Base-by-base conservation (phyloP, 441 rosid species). In the Cnidoscolus chayamansa region DNA sequence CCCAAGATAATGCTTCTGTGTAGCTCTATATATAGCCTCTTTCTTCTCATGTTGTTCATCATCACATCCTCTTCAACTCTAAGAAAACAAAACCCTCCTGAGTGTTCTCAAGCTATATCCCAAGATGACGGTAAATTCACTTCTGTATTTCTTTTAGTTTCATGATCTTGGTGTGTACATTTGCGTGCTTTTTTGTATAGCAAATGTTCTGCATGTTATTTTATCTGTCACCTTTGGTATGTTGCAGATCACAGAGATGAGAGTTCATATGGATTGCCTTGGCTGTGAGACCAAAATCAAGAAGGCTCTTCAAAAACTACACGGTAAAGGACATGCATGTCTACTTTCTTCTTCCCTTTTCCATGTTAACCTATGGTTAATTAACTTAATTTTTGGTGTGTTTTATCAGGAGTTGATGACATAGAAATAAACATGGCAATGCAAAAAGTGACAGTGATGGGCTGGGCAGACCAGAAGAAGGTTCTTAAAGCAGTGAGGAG, bases 401-500 rank as follows among this genome's bases (percentile, higher is more conserved):
- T 19, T 30, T 19, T 25, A 53, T 16, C 86, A 90, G 97, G 93
- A 67, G 83, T 92, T 8, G 87, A 88, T 70, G 81, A 84, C 48
- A 72, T 90, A 5, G 90, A 89, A 45, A 75, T 86, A 74, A 89
- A 92, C 79, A 74, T 75, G 73, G 81, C 31, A 1, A 82, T 73
- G 81, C 92, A 92, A 50, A 92, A 88, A 81, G 96, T 92, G 60
- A 89, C 91, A 0, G 93, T 90, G 4, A 84, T 78, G 76, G 96
- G 97, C 15, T 90, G 83, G 81, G 88, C 83, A 15, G 83, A 89
- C 59, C 87, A 81, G 72, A 80, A 83, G 78, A 89, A 85, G 72
- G 81, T 90, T 55, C 85, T 90, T 17, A 85, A 79, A 72, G 79
- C 83, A 15, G 92, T 80, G 77, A 86, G 90, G 72, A 78, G 70